Base-by-base conservation (phyloP, 805 yeast species). In the Cyberlindnera nakhonratchasimensis region DNA sequence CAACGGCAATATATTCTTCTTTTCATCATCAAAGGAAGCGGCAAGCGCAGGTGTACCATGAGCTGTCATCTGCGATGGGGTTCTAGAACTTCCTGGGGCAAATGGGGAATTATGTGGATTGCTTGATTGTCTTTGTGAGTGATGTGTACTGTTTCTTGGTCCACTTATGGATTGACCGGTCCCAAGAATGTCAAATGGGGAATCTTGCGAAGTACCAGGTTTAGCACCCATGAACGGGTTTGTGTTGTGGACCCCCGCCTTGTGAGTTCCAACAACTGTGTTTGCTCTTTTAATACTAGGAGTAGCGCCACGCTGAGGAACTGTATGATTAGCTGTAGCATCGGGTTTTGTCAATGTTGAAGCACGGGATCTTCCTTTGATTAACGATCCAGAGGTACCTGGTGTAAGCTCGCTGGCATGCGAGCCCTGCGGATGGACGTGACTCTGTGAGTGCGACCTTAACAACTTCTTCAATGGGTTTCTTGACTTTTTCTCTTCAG, bases 1-100 rank as follows among this genome's bases (percentile, higher is more conserved):
- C 47, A 76, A 66, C 2, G 79, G 72, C 43, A 84, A 63, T 11
- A 79, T 63, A 28, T 79, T 69, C 19, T 71, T 67, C 37, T 74
- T 75, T 33, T 65, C 64, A 17, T 69, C 71, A 37, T 64, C 54
- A 11, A 43, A 21, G 3, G 47, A 29, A 2, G 38, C 30, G 8
- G 34, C 37, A 21, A 34, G n/a, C 6, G 29, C 32, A 4, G 45
- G 30, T 25, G 25, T 34, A 17, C 43, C 45, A 23, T 37, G 44
- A 17, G 24, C 24, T 8, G 62, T 50, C 40, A 59, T 54, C 23
- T 43, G 52, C 3, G 61, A 58, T 5, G 53, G 57, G 3, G 40
- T 66, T 63, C 41, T 67, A 61, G 57, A 61, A 47, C 29, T 74
- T 6, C 28, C 21, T 5, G 29, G 19, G 10, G 31, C 32, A 28